Evolutionary conservation across 2,329 filamentous ascomycete genomes (phyloP).

Genomic region (Aspergillus aculeatus): DNA sequence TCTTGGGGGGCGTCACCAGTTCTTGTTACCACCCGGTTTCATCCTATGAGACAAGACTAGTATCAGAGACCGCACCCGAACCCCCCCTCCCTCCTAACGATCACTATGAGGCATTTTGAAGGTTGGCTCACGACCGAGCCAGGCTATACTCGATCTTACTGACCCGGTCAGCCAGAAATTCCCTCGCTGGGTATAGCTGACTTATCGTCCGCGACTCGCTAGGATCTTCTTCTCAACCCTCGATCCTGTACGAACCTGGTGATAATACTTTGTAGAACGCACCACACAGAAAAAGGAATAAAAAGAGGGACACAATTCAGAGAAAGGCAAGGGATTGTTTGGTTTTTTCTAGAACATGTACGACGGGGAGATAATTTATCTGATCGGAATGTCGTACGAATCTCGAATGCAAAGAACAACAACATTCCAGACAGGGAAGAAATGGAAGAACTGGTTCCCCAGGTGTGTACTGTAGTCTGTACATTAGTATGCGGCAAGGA

Average conservation of each 20-base stretch:
- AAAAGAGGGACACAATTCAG: neutral
- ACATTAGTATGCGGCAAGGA: neutral
- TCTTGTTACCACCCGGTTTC: constrained; percentile 6
- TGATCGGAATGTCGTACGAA: constrained; percentile 19
- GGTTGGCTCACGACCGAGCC: constrained; percentile 6
- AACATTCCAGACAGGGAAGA: constrained; percentile 9
- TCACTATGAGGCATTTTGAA: constrained; percentile 10
- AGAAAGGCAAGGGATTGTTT: neutral
- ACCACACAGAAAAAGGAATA: neutral
- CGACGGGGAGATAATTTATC: constrained; percentile 6
- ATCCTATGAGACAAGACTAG: constrained; percentile 4
- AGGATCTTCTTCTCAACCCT: neutral
- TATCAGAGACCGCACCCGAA: neutral
- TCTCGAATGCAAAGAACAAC: constrained; percentile 4
- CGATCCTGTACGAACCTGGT: neutral
- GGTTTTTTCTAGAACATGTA: constrained; percentile 7
- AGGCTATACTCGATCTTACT: constrained; percentile 6
- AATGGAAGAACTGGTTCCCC: neutral
- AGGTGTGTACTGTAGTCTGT: neutral
- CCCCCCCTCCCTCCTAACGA: neutral
- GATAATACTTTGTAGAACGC: neutral
- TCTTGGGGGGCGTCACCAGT: constrained; percentile 1
- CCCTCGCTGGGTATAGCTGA: neutral
- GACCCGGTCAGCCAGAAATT: constrained; percentile 5
- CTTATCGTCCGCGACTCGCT: neutral